Conservation (phyloP, 2,329 filamentous ascomycete species). For the Ilyonectria mors-panacis region DNA sequence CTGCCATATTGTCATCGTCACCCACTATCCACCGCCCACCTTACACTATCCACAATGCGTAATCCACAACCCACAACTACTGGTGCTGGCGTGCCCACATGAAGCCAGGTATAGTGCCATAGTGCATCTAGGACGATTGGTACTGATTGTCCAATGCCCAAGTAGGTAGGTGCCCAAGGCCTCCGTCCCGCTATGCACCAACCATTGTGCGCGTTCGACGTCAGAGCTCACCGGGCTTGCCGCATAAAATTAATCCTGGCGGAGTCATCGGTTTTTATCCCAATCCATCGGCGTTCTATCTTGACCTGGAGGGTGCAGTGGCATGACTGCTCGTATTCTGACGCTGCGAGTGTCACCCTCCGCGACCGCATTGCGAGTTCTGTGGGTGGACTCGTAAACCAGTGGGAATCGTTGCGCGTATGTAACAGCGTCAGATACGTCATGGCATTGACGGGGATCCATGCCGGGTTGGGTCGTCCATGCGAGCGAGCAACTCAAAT, state of each 20-base stretch:
- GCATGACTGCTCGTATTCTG: slow-evolving; percentile 34
- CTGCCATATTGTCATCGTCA: slow-evolving; percentile 32
- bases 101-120: slow-evolving; percentile 29
- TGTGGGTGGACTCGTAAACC: slow-evolving; percentile 22
- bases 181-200: slow-evolving; percentile 42
- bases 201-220: slow-evolving; percentile 30
- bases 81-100: slow-evolving; percentile 33
- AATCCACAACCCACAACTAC: slow-evolving; percentile 18
- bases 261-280: slow-evolving; percentile 30
- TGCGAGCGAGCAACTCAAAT: slow-evolving; percentile 23
- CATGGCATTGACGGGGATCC: slow-evolving; percentile 28
- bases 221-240: slow-evolving; percentile 43
- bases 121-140: slow-evolving; percentile 14
- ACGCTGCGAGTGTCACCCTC: slow-evolving; percentile 23
- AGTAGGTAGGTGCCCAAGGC: slow-evolving; percentile 45
- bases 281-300: slow-evolving; percentile 21
- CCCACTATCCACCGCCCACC: slow-evolving; percentile 39
- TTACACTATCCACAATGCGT: slow-evolving; percentile 39
- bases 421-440: slow-evolving; percentile 5
- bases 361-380: slow-evolving; percentile 11
- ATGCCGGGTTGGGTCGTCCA: slow-evolving; percentile 23
- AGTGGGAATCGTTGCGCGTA: slow-evolving; percentile 9
- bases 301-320: slow-evolving; percentile 21
- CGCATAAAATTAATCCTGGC: slow-evolving; percentile 48
- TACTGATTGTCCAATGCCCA: slow-evolving; percentile 23